Evolutionary conservation across 176 grass and related monocot genomes (phyloP), one percentile per base, ranked within the genome.

Genomic region (Ensete ventricosum): DNA sequence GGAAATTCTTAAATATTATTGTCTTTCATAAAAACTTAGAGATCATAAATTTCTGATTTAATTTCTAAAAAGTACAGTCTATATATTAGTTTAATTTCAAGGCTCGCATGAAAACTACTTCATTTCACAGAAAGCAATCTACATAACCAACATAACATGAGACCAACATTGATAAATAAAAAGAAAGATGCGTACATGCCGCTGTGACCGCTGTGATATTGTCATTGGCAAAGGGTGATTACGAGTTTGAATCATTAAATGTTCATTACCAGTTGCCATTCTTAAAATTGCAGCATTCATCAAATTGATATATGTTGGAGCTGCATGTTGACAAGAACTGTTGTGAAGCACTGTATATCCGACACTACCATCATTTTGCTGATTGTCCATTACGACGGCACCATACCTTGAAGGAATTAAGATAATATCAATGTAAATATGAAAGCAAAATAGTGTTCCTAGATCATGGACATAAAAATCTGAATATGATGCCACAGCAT

Each of bases 331-430:
- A 78, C 84, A 86, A 50, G 84, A 86, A 64, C 84, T 82, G 68
- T 86, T 86, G 69, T 86, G 84, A 73, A 86, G 79, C 14, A 86
- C 79, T 43, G 84, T 82, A 59, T 86, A 86, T 86, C 79, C 84
- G 60, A 78, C 59, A 77, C 78, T 77, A 17, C 78, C 78, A 72
- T 55, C 50, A 77, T 68, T 53, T 62, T 86, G 50, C 75, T 70
- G 80, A 59, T 82, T 59, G 34, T 82, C 74, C 84, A 86, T 86
- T 65, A 86, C 75, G 66, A 86, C 52, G 27, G 84, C 84, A 57
- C 84, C 84, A 64, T 86, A 86, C 79, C 84, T 86, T 73, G 67
- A 24, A 82, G 65, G 19, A 80, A 76, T 67, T 52, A 66, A 63
- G 1, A 60, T 54, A 77, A 64, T 5, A 29, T 11, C 17, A 26